Base-by-base conservation (phyloP, 345 rosid genomes). In the Eucalyptus victrix region DNA sequence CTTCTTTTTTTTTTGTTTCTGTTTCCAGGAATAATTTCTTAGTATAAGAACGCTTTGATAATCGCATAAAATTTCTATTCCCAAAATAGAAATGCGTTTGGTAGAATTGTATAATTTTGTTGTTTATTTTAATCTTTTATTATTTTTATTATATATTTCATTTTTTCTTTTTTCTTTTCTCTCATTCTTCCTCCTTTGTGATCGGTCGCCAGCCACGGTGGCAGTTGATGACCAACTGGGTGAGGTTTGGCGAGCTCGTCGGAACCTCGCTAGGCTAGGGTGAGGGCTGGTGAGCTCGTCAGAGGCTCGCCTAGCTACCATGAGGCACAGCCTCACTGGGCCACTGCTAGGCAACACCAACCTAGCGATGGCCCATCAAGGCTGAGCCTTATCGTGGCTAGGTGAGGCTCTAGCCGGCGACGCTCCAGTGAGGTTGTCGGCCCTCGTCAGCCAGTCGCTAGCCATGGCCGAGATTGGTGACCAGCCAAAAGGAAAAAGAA, bases 201-300 rank as follows among this genome's bases (percentile, higher is more conserved):
- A 14, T 1, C 6, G 6, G 1, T 49, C 2, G 6, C 16, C 1
- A 0, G 17, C 51, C 51, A 14, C 0, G 17, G 51, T 0, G 6
- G 17, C 1, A 0, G 2, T 2, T 1, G 3, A 49, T 0, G 16
- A 49, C 50, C 1, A 13, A 7, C 18, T 14, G 6, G 51, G 18
- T 49, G 51, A 15, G 51, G 51, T 15, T 15, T 0, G 3, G 7
- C 6, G 0, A 49, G 18, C 3, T 49, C 1, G 0, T 1, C 0
- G 0, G 1, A 49, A 1, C 3, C 51, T 49, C 0, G 1, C 6
- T 0, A 49, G 7, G 18, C 18, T 0, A 49, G 1, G 51, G 18
- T 0, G 3, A 49, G 51, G 18, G 51, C 3, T 3, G 18, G 18
- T 5, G 7, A 49, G 18, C 18, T 49, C 0, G 7, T 0, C 3